Percentiles rank a stretch among this genome's conserved stretches.
These are phyloP conservation scores for Arabis alpina DNA, from an alignment of 345 rosid genomes.

Conservation along the genomic window DNA sequence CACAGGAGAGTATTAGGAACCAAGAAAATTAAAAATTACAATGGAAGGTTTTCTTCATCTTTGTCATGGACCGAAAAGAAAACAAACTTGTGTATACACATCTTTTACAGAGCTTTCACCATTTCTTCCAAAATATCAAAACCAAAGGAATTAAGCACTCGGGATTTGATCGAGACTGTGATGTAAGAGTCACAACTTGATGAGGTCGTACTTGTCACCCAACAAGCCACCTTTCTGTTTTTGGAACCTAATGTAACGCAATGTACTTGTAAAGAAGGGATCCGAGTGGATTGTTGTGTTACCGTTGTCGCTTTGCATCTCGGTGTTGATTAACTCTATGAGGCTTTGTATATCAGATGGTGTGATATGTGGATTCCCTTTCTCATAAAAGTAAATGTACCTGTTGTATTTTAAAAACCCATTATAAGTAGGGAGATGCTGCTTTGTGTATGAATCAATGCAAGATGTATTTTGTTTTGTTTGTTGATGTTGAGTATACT, in stretches of 20 bases:
- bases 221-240: conserved; percentile 79
- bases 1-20: not conserved
- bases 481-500: conserved; percentile 29
- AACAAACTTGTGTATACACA: conserved; percentile 34
- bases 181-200: conserved; percentile 50
- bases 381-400: conserved; percentile 83
- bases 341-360: conserved; percentile 68
- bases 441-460: conserved; percentile 9
- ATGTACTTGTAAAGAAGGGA: conserved; percentile 68
- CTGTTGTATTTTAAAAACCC: conserved; percentile 35
- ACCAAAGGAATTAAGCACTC: not conserved
- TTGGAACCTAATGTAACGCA: conserved; percentile 73
- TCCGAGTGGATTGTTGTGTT: conserved; percentile 58
- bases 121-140: conserved; percentile 1
- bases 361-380: conserved; percentile 70
- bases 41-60: conserved; percentile 19
- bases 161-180: conserved; percentile 10
- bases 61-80: conserved; percentile 12
- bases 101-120: conserved; percentile 13
- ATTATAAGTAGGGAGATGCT: conserved; percentile 3
- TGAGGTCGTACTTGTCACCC: conserved; percentile 66
- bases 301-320: conserved; percentile 69
- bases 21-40: conserved; percentile 16
- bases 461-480: not conserved
- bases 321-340: conserved; percentile 66